Evolutionary conservation across 2,329 filamentous ascomycete species (phyloP), one percentile per base, ranked within the genome.

Genomic region (Penicillium frequentans): DNA sequence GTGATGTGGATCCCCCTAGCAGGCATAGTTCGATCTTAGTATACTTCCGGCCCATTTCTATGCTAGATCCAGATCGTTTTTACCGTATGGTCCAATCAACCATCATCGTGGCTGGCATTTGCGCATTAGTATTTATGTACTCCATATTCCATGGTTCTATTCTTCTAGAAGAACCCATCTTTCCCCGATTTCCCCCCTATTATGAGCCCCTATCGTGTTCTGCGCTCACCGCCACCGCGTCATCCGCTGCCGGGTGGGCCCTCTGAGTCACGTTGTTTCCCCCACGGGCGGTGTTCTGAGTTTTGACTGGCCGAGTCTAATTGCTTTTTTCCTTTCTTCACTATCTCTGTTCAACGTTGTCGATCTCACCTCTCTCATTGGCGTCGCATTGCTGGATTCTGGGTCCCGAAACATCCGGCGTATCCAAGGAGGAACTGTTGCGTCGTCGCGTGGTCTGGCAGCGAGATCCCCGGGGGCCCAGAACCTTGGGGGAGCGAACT

Each of bases 261-360:
- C 48, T 26, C 21, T 55, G 54, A 63, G 58, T 65, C 64, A 67
- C 61, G 56, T 59, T 59, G 48, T 56, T 50, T 57, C 13, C 59
- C 63, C 63, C 63, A 66, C 63, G 64, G 61, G 56, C 55, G 31
- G 21, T 50, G 33, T 59, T 54, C 60, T 52, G 52, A 50, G 43
- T 39, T 51, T 59, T 67, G 58, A 67, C 52, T 65, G 64, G 64
- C 54, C 50, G 64, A 67, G 55, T 42, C 52, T 49, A 60, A 54
- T 57, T 48, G 53, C 53, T 46, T 58, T 61, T 60, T 62, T 51
- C 47, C 46, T 49, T 39, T 52, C 49, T 47, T 43, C 51, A 37
- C n/a, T 54, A 37, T 45, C 43, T 44, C 49, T 33, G 53, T 54
- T 49, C 60, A 64, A 66, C 64, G 64, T 64, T 64, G 60, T 49